Evolutionary conservation across 2,329 filamentous ascomycete species (phyloP).

Genomic region (Epichloe baconii): DNA sequence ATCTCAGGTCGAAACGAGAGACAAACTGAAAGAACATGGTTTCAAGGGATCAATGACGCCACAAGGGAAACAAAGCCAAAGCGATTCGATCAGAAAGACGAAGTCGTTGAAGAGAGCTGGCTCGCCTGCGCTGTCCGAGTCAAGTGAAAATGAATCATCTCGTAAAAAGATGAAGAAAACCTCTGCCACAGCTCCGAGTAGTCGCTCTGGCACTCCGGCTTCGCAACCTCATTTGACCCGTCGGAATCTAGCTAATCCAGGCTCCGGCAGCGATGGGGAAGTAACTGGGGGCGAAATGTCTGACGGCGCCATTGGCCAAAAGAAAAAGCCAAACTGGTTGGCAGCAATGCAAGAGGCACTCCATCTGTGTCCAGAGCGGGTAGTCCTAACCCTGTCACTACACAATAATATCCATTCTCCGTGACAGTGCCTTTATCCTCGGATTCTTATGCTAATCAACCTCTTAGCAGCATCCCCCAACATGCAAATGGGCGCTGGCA

Average conservation of each 20-base stretch:
- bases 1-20: slow-evolving; percentile 36
- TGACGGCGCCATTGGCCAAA: slow-evolving; percentile 32
- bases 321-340: slow-evolving; percentile 45
- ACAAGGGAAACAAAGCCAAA: slow-evolving; percentile 32
- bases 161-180: slow-evolving; percentile 66
- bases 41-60: slow-evolving; percentile 55
- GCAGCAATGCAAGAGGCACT: slow-evolving; percentile 33
- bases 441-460: not conserved
- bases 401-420: not conserved
- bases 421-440: not conserved
- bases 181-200: slow-evolving; percentile 32
- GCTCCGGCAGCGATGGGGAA: slow-evolving; percentile 60
- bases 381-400: slow-evolving; percentile 38
- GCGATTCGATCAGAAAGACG: slow-evolving; percentile 31
- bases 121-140: slow-evolving; percentile 78
- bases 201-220: slow-evolving; percentile 43
- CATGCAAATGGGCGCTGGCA: slow-evolving; percentile 20
- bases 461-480: slow-evolving; percentile 20
- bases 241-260: slow-evolving; percentile 32
- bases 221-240: slow-evolving; percentile 27
- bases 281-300: slow-evolving; percentile 56
- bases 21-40: slow-evolving; percentile 40
- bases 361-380: slow-evolving; percentile 47
- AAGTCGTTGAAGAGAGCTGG: slow-evolving; percentile 69
- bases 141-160: slow-evolving; percentile 79